Percentiles rank a stretch among this genome's conserved stretches.
These are phyloP conservation scores for Magnusiomyces magnusii DNA, from an alignment of 1,139 yeast genomes.

Conservation along the genomic window DNA sequence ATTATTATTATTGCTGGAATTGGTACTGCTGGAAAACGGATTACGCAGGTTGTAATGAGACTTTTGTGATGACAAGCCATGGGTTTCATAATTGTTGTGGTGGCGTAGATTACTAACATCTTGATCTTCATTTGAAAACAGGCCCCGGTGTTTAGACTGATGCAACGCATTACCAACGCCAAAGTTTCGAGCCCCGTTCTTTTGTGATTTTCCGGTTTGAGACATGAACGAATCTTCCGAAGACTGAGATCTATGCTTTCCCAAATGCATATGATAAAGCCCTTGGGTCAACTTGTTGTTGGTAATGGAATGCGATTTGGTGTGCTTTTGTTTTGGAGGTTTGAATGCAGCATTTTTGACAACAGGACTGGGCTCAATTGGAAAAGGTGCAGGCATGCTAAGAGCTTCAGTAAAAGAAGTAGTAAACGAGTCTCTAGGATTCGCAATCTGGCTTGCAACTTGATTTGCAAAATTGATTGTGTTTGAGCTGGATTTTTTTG, in stretches of 20 bases:
- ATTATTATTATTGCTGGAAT: not conserved
- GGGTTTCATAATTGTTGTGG: not conserved
- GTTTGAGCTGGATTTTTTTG: not conserved
- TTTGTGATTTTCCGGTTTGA: not conserved
- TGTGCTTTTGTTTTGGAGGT: not conserved
- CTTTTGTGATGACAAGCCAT: not conserved
- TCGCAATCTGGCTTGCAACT: not conserved
- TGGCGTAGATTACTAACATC: not conserved
- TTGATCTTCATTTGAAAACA: not conserved
- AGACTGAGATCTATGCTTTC: not conserved
- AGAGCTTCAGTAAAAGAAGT: conserved; percentile 2
- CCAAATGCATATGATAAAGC: not conserved
- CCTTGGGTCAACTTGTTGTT: not conserved
- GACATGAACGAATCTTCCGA: not conserved
- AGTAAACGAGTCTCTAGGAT: conserved; percentile 1
- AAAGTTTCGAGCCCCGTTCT: not conserved
- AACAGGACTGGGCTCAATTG: not conserved
- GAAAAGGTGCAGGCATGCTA: conserved; percentile 1
- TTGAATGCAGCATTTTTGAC: not conserved
- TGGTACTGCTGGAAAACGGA: not conserved
- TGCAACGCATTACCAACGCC: not conserved
- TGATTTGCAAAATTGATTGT: not conserved
- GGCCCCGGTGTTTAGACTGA: not conserved
- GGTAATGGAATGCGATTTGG: not conserved
- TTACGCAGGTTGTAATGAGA: not conserved